These are phyloP conservation scores for Fusarium sp. DNA, from an alignment of 2,329 filamentous ascomycete genomes.

Conservation along the genomic window DNA sequence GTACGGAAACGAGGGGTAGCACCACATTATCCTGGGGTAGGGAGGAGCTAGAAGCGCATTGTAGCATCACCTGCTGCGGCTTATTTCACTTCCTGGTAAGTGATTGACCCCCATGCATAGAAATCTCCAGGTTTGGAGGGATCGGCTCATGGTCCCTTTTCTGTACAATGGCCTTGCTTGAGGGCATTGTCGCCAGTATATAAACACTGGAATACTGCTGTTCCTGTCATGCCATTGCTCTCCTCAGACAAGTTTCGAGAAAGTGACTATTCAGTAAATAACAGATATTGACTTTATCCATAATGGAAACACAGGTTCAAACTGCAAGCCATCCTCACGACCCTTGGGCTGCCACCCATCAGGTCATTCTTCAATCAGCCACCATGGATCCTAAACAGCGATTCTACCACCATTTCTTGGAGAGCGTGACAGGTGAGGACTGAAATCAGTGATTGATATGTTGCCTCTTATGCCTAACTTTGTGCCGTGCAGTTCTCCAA, in stretches of 20 bases:
- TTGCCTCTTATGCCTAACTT: conserved; percentile 13
- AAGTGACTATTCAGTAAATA: neutral
- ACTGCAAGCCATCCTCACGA: conserved; percentile 19
- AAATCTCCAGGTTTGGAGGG: conserved; percentile 18
- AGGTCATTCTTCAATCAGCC: conserved; percentile 37
- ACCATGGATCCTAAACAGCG: conserved; percentile 70
- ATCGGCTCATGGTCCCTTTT: conserved; percentile 5
- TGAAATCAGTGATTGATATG: neutral
- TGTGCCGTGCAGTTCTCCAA: conserved; percentile 71
- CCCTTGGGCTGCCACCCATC: conserved; percentile 42
- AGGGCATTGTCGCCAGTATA: conserved; percentile 6
- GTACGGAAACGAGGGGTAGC: conserved; percentile 27
- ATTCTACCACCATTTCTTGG: conserved; percentile 87
- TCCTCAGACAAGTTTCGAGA: neutral
- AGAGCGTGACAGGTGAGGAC: conserved; percentile 74
- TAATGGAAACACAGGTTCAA: conserved; percentile 45
- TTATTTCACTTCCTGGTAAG: conserved; percentile 35
- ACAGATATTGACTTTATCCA: conserved; percentile 33
- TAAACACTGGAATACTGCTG: conserved; percentile 4
- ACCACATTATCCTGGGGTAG: conserved; percentile 24
- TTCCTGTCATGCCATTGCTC: neutral
- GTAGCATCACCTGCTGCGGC: conserved; percentile 36
- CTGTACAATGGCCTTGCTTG: conserved; percentile 3
- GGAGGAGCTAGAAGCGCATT: conserved; percentile 19
- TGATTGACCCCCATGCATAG: conserved; percentile 22